phyloP scores from a whole-genome alignment of 2,329 filamentous ascomycete genomes.

The Onygenales sp. region DNA sequence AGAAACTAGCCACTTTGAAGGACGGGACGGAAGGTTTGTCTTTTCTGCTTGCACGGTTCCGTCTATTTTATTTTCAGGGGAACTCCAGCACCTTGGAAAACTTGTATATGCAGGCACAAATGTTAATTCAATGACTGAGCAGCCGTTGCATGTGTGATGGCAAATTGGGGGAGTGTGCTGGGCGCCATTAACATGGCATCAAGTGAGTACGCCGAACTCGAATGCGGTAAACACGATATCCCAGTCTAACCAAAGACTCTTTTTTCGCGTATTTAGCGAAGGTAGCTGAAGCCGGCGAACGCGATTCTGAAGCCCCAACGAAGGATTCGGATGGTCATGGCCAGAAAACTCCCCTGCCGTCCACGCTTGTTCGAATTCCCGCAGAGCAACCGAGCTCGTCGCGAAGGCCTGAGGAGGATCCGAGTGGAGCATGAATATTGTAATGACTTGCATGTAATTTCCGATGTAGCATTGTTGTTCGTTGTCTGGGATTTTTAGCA shows the following conservation, averaged over 20 bases:
- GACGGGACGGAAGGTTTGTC: slow-evolving; percentile 51
- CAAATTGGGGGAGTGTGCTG: slow-evolving; percentile 58
- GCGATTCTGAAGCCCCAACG: slow-evolving; percentile 9
- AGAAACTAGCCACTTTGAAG: slow-evolving; percentile 51
- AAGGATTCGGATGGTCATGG: slow-evolving; percentile 51
- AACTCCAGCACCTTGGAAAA: not conserved
- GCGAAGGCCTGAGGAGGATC: not conserved
- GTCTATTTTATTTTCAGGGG: not conserved
- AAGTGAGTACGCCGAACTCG: slow-evolving; percentile 34
- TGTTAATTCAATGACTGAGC: slow-evolving; percentile 7
- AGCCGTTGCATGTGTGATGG: slow-evolving; percentile 57
- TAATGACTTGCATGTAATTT: not conserved
- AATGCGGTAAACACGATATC: not conserved
- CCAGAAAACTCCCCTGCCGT: slow-evolving; percentile 48
- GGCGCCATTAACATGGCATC: slow-evolving; percentile 56
- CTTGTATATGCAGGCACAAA: slow-evolving; percentile 4
- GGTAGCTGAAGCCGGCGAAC: slow-evolving; percentile 15
- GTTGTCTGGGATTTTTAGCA: not conserved
- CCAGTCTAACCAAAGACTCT: not conserved
- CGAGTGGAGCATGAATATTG: not conserved
- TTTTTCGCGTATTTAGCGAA: slow-evolving; percentile 14
- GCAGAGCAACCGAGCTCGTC: slow-evolving; percentile 16
- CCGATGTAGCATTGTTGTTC: not conserved
- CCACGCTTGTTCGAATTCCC: slow-evolving; percentile 36
- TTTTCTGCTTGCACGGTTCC: not conserved